Base-by-base conservation (phyloP, 805 yeast species). In the Brettanomyces bruxellensis region DNA sequence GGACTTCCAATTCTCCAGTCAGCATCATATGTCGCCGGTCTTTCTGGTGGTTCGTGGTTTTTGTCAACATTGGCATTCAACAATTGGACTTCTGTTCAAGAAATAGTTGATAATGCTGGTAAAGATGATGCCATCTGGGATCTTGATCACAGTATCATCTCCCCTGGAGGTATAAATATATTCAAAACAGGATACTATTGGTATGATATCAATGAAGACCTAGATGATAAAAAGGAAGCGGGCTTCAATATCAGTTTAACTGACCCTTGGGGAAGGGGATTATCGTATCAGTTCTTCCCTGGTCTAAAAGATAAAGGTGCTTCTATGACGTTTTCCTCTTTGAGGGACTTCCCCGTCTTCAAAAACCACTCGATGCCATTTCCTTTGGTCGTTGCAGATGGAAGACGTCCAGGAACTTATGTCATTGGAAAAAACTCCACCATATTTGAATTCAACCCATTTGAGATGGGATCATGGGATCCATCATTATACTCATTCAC, bases 381-480 rank as follows among this genome's bases (percentile, higher is more conserved):
- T 68, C 95, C 84, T 46, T 79, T 82, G 54, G 68, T 75, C 55
- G 81, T 75, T 51, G 76, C 81, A 12, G 79, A 79, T 56, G 86
- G 86, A 43, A 70, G 87, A 64, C 68, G 73, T n/a, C 86, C 86
- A 9, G 78, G 78, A 25, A 71, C 83, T 3, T 43, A 50, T 4
- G 71, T 83, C 43, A 66, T 84, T 43, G 71, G 75, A 49, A 59
- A 65, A 32, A 88, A 86, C 67, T 81, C 95, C 7, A 86, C 95
- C 1, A 73, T 72, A 45, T 77, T 81, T 51, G 78, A 80, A 52
- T 62, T 78, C 53, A 74, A 72, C 43, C 90, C 95, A 12, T 81
- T 68, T 55, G 86, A 83, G 59, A 65, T 88, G 57, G 96, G 96
- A 12, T 81, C 95, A 4, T 88, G 95, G 95, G 96, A 89, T 59